Conservation (phyloP, 2,329 filamentous ascomycete genomes). For the Penicillium sp. region DNA sequence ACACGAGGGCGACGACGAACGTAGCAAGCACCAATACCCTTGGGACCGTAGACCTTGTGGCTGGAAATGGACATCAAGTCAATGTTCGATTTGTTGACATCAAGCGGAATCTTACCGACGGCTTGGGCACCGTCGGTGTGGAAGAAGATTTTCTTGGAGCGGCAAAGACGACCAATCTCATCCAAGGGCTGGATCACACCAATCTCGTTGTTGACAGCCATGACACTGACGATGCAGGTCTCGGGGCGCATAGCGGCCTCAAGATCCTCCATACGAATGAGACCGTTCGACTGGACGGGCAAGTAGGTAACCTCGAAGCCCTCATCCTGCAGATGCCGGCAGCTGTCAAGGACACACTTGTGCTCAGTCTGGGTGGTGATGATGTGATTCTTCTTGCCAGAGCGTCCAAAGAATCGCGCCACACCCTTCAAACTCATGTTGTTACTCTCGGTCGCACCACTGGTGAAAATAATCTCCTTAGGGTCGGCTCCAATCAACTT, state of each 20-base stretch:
- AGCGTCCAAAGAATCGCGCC: conserved; percentile 87
- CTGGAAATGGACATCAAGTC: conserved; percentile 98
- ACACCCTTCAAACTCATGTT: conserved; percentile 99
- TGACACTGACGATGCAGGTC: conserved; percentile 90
- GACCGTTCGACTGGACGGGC: conserved; percentile 81
- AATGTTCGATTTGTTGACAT: conserved; percentile 97
- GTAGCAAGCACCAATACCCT: conserved; percentile 95
- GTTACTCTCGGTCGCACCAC: conserved; percentile 96
- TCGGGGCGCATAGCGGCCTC: conserved; percentile 88
- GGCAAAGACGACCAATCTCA: conserved; percentile 89
- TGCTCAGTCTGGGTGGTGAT: conserved; percentile 98
- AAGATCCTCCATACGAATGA: conserved; percentile 79
- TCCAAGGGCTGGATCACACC: conserved; percentile 96
- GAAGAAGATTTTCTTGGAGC: conserved; percentile 93
- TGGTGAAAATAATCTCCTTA: conserved; percentile 99
- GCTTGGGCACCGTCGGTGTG: conserved; percentile 96
- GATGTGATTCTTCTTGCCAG: conserved; percentile 97
- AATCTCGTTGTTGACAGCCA: conserved; percentile 99
- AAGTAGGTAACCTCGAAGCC: conserved; percentile 97
- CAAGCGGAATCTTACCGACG: conserved; percentile 95
- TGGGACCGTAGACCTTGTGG: conserved; percentile 98
- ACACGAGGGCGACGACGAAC: conserved; percentile 90
- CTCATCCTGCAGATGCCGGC: conserved; percentile 93
- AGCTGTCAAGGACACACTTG: conserved; percentile 98
- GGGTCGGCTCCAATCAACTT: conserved; percentile 87